Conservation (phyloP, 495 filamentous ascomycete genomes). For the Pseudoneurospora amorphoporcata region DNA sequence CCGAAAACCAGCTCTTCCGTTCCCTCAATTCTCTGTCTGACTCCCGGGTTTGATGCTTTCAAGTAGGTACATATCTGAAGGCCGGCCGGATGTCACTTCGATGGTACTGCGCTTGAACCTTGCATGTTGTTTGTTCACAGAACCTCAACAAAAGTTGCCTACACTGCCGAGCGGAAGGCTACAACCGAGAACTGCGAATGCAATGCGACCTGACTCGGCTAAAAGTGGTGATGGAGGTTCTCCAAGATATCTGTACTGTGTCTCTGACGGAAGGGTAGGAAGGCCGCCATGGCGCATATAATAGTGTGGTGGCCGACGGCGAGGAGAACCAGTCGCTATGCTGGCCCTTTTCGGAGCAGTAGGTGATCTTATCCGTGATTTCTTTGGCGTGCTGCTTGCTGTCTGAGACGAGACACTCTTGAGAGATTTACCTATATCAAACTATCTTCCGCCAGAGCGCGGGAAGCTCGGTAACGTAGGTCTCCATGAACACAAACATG, state of each 20-base stretch:
- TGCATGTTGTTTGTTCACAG: neutral
- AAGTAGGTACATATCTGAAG: no score
- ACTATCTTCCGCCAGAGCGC: neutral
- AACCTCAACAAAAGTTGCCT: neutral
- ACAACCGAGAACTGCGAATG: neutral
- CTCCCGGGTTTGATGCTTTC: no score
- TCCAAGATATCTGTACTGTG: neutral
- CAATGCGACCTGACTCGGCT: neutral
- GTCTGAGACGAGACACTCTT: neutral
- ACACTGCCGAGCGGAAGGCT: neutral
- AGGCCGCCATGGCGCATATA: neutral
- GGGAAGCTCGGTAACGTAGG: neutral
- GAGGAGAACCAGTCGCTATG: neutral
- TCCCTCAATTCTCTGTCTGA: no score
- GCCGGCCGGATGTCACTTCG: neutral
- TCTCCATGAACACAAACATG: no score
- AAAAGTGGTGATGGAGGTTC: neutral
- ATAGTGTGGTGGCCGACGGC: neutral
- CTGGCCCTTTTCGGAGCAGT: neutral
- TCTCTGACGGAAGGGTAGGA: neutral
- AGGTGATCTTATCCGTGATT: no score
- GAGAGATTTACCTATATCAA: neutral
- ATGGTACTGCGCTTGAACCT: neutral
- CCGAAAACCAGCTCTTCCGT: no score
- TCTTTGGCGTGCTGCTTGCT: no score